phyloP scores from a whole-genome alignment of 345 rosid genomes.

The Fremontodendron californicum region DNA sequence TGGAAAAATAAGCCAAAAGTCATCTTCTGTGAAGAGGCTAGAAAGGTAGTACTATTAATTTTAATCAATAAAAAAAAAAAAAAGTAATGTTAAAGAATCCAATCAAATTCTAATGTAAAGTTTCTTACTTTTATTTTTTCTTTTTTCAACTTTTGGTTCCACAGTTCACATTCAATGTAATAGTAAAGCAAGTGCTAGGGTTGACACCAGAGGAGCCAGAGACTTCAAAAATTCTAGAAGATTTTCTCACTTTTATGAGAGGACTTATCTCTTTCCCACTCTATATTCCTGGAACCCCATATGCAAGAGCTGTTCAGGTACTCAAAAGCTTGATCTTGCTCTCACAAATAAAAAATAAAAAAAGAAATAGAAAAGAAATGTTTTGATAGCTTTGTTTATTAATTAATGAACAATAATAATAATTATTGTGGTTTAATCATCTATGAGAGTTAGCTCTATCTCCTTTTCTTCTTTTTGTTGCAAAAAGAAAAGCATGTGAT shows the following conservation, averaged over 20 bases:
- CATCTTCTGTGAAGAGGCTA: slow-evolving; percentile 45
- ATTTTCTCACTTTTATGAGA: slow-evolving; percentile 50
- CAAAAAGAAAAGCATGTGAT: slow-evolving; percentile 35
- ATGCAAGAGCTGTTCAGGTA: slow-evolving; percentile 60
- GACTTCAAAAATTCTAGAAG: slow-evolving; percentile 40
- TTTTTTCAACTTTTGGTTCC: background rate
- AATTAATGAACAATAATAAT: background rate
- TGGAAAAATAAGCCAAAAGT: slow-evolving; percentile 42
- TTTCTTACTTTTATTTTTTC: background rate
- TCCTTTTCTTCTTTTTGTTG: slow-evolving; percentile 3
- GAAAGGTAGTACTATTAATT: slow-evolving; percentile 26
- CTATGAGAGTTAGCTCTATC: background rate
- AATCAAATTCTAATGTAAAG: background rate
- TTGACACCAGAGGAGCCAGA: slow-evolving; percentile 42
- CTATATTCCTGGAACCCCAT: slow-evolving; percentile 56
- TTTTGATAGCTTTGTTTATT: slow-evolving; percentile 1
- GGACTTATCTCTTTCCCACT: slow-evolving; percentile 56
- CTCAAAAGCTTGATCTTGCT: slow-evolving; percentile 1
- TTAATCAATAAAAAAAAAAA: background rate
- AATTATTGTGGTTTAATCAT: background rate
- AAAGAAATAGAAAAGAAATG: no score
- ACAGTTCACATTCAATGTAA: slow-evolving; percentile 64
- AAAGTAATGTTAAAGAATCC: background rate
- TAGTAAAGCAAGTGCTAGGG: slow-evolving; percentile 57
- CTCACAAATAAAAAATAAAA: background rate